These are phyloP conservation scores for Nemania sp. DNA, from an alignment of 2,329 filamentous ascomycete genomes.

Conservation along the genomic window DNA sequence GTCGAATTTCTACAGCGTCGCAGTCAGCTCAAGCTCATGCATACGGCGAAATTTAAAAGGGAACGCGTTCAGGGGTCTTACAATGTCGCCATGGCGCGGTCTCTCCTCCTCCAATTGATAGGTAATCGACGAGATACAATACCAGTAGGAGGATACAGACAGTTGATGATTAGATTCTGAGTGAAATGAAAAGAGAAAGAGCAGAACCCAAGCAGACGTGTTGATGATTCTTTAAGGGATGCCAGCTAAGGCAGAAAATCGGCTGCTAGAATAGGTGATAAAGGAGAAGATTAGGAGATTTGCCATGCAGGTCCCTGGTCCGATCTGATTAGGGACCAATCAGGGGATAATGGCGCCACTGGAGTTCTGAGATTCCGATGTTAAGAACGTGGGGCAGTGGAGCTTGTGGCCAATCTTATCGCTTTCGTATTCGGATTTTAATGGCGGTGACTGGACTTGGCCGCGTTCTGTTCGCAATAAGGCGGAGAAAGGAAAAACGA, in stretches of 20 bases:
- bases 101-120: slow-evolving; percentile 11
- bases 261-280: slow-evolving; percentile 28
- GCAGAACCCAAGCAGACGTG: slow-evolving; percentile 1
- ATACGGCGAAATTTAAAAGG: not conserved
- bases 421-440: slow-evolving; percentile 28
- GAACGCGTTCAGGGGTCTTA: slow-evolving; percentile 23
- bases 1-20: slow-evolving; percentile 54
- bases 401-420: slow-evolving; percentile 16
- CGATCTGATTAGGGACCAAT: slow-evolving; percentile 27
- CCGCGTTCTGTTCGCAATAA: not conserved
- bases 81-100: slow-evolving; percentile 37
- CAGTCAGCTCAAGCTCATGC: slow-evolving; percentile 11
- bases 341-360: slow-evolving; percentile 38
- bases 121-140: slow-evolving; percentile 9
- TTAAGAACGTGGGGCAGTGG: slow-evolving; percentile 8
- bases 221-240: slow-evolving; percentile 14
- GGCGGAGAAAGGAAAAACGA: slow-evolving; percentile 5
- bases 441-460: too few relatives aligned
- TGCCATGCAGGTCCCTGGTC: slow-evolving; percentile 26
- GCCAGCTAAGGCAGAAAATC: not conserved
- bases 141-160: not conserved
- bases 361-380: slow-evolving; percentile 33
- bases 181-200: slow-evolving; percentile 1
- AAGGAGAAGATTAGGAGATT: slow-evolving; percentile 31
- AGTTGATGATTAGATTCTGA: too few relatives aligned